Conservation (phyloP, 2,329 filamentous ascomycete genomes). For the Pseudogymnoascus sp. region DNA sequence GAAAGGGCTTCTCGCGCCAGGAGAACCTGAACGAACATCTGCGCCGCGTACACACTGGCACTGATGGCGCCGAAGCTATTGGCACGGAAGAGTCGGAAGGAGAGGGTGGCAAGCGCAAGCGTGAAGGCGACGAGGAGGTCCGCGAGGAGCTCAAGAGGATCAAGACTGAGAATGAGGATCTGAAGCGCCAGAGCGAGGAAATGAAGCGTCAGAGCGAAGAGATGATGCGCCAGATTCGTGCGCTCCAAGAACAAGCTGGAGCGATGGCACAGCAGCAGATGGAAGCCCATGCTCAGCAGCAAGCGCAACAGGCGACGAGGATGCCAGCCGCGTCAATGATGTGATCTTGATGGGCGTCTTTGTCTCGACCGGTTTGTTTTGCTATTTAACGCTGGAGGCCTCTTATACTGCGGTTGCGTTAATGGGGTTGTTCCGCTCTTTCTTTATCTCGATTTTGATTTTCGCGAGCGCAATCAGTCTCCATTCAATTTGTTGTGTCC, state of each 20-base stretch:
- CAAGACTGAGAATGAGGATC: slow-evolving; percentile 56
- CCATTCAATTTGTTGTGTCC: not conserved
- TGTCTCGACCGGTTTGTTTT: not conserved
- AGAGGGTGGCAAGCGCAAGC: slow-evolving; percentile 40
- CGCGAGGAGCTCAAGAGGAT: slow-evolving; percentile 61
- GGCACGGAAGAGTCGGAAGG: slow-evolving; percentile 35
- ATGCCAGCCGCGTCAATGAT: slow-evolving; percentile 9
- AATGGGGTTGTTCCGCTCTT: not conserved
- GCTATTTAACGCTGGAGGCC: not conserved
- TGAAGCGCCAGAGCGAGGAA: slow-evolving; percentile 43
- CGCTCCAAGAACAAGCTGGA: not conserved
- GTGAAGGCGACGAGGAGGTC: slow-evolving; percentile 38
- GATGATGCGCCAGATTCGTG: slow-evolving; percentile 14
- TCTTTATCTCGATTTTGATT: not conserved
- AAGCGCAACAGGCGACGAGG: not conserved
- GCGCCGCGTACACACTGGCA: slow-evolving; percentile 71
- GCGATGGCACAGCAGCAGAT: slow-evolving; percentile 5
- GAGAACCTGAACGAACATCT: slow-evolving; percentile 94
- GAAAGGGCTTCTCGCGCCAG: slow-evolving; percentile 83
- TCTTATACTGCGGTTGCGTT: not conserved
- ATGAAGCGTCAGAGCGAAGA: slow-evolving; percentile 31
- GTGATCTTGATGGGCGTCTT: not conserved
- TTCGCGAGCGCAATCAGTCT: not conserved
- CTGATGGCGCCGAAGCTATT: slow-evolving; percentile 28
- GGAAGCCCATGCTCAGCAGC: slow-evolving; percentile 3